Evolutionary conservation across 768 basidiomycete genomes (phyloP), one percentile per base, ranked within the genome.

Genomic region (Leccinum subgranulosum): DNA sequence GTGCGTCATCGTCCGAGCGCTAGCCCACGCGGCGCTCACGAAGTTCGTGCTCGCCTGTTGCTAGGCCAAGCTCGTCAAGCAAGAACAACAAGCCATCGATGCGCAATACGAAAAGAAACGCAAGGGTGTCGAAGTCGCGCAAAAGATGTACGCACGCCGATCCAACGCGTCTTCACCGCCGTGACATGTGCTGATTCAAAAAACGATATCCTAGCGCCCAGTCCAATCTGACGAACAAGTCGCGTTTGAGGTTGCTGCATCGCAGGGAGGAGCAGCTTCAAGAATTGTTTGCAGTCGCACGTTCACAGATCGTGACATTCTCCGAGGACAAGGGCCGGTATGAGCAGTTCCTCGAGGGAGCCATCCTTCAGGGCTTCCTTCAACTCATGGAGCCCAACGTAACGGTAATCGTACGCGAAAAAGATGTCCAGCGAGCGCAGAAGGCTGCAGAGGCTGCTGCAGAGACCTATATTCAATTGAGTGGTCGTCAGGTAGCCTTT

Each of bases 41-140:
- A 23, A 23, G 23, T 15, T 43, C 39, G 4, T 2, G 7, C 43
- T n/a, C 17, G 10, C 8, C 41, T 8, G 10, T 27, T 27, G 4
- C 1, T n/a, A 98, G 95, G 96, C 95, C 51, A 97, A 92, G 75
- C 88, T 98, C 57, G 95, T 99, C 25, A 93, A 94, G 71, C 92
- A 95, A 72, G 95, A 99, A 74, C 88, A 94, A 59, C 87, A 91
- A 60, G 87, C 94, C 12, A 97, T 99, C 69, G 97, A 99, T 70
- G 86, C 90, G 7, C 87, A 88, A 62, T 94, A 87, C 69, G 96
- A 98, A 76, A 95, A 97, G 86, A 97, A 93, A 78, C 84, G 84
- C 68, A 99, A 99, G 75, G 90, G 90, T 56, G 88, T 86, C 12
- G 93, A 98, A 69, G 87, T 93, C 17, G 84, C 94, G 36, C 93